phyloP scores from a whole-genome alignment of 495 filamentous ascomycete species.

The Margaritispora aquatica region DNA sequence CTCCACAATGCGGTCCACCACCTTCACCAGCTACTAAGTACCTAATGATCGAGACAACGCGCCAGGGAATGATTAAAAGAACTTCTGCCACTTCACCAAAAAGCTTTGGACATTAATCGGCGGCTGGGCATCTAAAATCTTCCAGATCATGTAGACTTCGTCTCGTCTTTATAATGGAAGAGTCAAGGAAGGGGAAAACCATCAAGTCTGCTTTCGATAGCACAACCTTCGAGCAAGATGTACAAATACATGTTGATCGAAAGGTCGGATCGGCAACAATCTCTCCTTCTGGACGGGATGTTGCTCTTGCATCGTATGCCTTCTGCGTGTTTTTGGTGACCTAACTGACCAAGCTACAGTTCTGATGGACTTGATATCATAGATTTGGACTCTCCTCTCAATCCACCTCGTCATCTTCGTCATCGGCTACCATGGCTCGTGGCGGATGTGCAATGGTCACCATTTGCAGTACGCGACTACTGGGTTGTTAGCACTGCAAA shows the following conservation, averaged over 20 bases:
- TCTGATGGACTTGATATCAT: constrained; percentile 85
- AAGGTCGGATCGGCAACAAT: constrained; percentile 65
- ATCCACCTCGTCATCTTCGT: constrained; percentile 76
- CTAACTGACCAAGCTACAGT: constrained; percentile 27
- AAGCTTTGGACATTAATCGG: too few relatives aligned
- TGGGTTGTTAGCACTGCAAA: constrained; percentile 95
- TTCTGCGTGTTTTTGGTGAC: not conserved
- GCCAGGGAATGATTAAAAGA: too few relatives aligned
- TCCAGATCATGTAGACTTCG: not conserved
- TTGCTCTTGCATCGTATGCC: constrained; percentile 79
- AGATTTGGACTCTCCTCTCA: constrained; percentile 87
- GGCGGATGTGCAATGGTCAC: constrained; percentile 97
- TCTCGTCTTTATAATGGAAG: constrained; percentile 24
- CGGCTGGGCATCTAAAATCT: too few relatives aligned
- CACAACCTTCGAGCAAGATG: constrained; percentile 79
- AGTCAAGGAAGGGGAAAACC: constrained; percentile 39
- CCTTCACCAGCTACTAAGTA: too few relatives aligned
- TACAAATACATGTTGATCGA: constrained; percentile 69
- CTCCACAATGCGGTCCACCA: too few relatives aligned
- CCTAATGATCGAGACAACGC: too few relatives aligned
- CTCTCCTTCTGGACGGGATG: constrained; percentile 86
- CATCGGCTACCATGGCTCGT: constrained; percentile 92
- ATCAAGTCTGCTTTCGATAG: constrained; percentile 73
- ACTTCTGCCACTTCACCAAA: too few relatives aligned
- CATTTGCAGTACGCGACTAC: constrained; percentile 79